Conservation (phyloP, 495 filamentous ascomycete genomes). For the Copromyces sp. region DNA sequence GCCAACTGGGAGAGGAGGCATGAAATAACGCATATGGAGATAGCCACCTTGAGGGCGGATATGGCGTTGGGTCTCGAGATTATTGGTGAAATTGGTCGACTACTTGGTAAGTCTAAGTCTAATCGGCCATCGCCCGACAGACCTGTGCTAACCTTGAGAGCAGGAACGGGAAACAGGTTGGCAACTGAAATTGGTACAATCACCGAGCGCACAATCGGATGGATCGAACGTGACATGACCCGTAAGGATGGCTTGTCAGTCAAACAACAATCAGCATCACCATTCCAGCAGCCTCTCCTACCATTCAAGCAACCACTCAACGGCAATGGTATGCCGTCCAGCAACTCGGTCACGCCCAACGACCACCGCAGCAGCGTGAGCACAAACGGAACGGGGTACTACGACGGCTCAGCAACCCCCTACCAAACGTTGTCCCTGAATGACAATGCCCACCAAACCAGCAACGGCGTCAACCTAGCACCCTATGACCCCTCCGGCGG, state of each 20-base stretch:
- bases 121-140: background rate
- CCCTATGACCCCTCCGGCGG: slow-evolving; percentile 8
- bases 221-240: slow-evolving; percentile 35
- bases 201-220: slow-evolving; percentile 32
- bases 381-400: slow-evolving; percentile 19
- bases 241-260: slow-evolving; percentile 11
- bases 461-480: slow-evolving; percentile 9
- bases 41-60: slow-evolving; percentile 48
- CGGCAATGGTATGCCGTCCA: background rate
- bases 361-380: slow-evolving; percentile 9
- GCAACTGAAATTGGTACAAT: slow-evolving; percentile 28
- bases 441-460: slow-evolving; percentile 19
- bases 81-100: slow-evolving; percentile 50
- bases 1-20: slow-evolving; percentile 55
- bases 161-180: slow-evolving; percentile 26
- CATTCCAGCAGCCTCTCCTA: slow-evolving; percentile 3
- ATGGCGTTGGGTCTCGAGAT: slow-evolving; percentile 61
- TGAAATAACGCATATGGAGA: slow-evolving; percentile 42
- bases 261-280: slow-evolving; percentile 8
- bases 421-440: slow-evolving; percentile 12
- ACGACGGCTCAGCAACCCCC: slow-evolving; percentile 11
- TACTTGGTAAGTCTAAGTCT: slow-evolving; percentile 44
- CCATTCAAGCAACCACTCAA: slow-evolving; percentile 1
- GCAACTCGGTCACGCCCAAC: background rate
- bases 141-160: background rate